Evolutionary conservation across 768 basidiomycete species (phyloP).

Genomic region (Hypsizygus marmoreus): DNA sequence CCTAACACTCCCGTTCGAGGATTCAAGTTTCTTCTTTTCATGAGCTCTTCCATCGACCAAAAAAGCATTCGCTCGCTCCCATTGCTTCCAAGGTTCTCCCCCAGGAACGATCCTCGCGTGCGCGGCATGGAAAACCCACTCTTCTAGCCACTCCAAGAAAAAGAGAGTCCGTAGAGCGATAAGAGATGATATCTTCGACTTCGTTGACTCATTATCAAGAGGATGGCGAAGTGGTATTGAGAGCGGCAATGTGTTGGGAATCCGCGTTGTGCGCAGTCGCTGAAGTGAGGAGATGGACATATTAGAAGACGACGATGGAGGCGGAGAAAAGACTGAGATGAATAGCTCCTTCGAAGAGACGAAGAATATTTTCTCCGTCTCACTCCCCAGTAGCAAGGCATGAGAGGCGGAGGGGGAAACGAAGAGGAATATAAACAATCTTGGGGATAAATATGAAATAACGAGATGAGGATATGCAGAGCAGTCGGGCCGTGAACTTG

Average conservation of each 20-base stretch:
- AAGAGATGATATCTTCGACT: conserved; percentile 9
- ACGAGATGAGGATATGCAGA: conserved; percentile 20
- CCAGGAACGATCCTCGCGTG: conserved; percentile 52
- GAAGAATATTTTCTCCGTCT: conserved; percentile 38
- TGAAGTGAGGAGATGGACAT: conserved; percentile 8
- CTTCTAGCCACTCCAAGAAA: conserved; percentile 37
- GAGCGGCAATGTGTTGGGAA: conserved; percentile 9
- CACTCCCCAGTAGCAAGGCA: conserved; percentile 40
- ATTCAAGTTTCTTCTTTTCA: no score
- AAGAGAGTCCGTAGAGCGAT: conserved; percentile 27
- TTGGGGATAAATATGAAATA: conserved; percentile 45
- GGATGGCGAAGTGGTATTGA: conserved; percentile 27
- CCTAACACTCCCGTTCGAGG: no score
- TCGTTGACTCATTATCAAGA: conserved; percentile 22
- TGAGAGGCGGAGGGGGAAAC: conserved; percentile 39
- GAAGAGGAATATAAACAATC: conserved; percentile 50
- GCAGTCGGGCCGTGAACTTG: not conserved
- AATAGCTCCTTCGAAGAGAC: conserved; percentile 39
- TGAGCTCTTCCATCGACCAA: no score
- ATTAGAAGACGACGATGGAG: not conserved
- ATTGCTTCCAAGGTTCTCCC: conserved; percentile 55
- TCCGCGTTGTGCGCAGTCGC: conserved; percentile 9
- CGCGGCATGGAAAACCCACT: conserved; percentile 33
- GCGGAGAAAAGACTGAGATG: conserved; percentile 30
- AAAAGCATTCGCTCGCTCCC: conserved; percentile 53